phyloP scores from a whole-genome alignment of 2,329 filamentous ascomycete species.

The Botrytis hyacinthi region DNA sequence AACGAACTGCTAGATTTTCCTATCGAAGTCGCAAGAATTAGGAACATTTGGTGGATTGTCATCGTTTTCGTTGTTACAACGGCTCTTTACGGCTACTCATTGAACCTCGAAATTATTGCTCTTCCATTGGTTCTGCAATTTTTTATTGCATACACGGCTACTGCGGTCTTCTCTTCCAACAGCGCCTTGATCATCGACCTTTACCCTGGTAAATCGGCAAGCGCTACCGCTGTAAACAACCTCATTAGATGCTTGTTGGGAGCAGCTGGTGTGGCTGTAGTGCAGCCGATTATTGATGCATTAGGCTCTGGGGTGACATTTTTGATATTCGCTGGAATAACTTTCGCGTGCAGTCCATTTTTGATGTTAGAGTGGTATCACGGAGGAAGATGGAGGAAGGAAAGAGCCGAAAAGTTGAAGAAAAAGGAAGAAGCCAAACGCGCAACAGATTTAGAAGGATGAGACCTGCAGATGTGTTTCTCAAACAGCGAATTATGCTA shows the following conservation, averaged over 20 bases:
- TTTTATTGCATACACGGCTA: constrained; percentile 32
- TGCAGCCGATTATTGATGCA: constrained; percentile 15
- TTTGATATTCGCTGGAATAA: constrained; percentile 7
- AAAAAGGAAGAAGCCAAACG: constrained; percentile 7
- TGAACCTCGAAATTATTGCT: constrained; percentile 1
- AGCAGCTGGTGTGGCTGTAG: constrained; percentile 17
- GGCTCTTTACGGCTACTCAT: constrained; percentile 34
- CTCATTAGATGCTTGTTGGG: constrained; percentile 22
- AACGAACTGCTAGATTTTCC: constrained; percentile 43
- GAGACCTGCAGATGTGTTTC: neutral
- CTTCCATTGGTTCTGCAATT: constrained; percentile 27
- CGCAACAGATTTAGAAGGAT: constrained; percentile 3
- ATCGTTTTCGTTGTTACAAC: constrained; percentile 42
- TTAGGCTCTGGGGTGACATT: constrained; percentile 16
- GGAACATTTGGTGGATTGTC: constrained; percentile 41
- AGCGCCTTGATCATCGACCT: constrained; percentile 26
- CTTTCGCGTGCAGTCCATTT: neutral
- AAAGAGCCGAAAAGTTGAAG: constrained; percentile 6
- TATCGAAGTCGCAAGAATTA: constrained; percentile 42
- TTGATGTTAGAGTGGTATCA: constrained; percentile 18
- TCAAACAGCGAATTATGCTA: neutral
- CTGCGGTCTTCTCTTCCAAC: constrained; percentile 31
- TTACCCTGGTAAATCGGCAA: constrained; percentile 19
- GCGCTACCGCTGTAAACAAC: constrained; percentile 24
- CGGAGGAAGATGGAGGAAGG: constrained; percentile 17